A percentile compares a stretch with the other conserved stretches of the same genome.
phyloP scores from a whole-genome alignment of 441 rosid genomes.

The Hura crepitans region DNA sequence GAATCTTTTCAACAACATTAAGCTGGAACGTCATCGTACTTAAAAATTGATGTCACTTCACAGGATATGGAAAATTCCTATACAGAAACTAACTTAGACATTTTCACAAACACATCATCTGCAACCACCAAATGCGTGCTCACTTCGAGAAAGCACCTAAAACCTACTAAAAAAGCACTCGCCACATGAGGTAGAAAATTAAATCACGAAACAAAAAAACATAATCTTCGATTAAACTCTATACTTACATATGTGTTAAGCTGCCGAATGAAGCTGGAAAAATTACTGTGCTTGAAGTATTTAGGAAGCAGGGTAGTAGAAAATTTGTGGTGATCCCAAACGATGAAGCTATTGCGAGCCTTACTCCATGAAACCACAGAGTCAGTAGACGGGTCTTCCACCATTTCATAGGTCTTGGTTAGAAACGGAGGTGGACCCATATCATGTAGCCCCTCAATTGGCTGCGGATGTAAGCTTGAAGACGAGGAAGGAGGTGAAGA shows the following conservation, averaged over 20 bases:
- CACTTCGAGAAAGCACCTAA: background rate
- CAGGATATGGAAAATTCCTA: background rate
- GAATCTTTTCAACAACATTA: too few relatives aligned
- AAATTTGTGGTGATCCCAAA: slow-evolving; percentile 63
- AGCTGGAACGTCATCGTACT: background rate
- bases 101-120: slow-evolving; percentile 13
- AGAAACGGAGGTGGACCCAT: slow-evolving; percentile 72
- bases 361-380: slow-evolving; percentile 60
- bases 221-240: background rate
- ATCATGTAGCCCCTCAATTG: slow-evolving; percentile 66
- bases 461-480: slow-evolving; percentile 45
- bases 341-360: slow-evolving; percentile 55
- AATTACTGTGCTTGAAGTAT: slow-evolving; percentile 69
- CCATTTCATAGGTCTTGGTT: slow-evolving; percentile 61
- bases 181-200: too few relatives aligned
- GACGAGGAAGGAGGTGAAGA: slow-evolving; percentile 45
- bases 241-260: slow-evolving; percentile 72
- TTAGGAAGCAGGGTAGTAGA: slow-evolving; percentile 59
- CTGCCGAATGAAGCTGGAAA: slow-evolving; percentile 76
- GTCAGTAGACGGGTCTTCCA: slow-evolving; percentile 57
- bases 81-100: background rate
- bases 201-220: too few relatives aligned
- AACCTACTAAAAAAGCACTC: background rate
- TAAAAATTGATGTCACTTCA: background rate
- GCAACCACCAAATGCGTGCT: background rate